Evolutionary conservation across 257 asterid genomes (phyloP).

Genomic region (Nicotiana otophora): DNA sequence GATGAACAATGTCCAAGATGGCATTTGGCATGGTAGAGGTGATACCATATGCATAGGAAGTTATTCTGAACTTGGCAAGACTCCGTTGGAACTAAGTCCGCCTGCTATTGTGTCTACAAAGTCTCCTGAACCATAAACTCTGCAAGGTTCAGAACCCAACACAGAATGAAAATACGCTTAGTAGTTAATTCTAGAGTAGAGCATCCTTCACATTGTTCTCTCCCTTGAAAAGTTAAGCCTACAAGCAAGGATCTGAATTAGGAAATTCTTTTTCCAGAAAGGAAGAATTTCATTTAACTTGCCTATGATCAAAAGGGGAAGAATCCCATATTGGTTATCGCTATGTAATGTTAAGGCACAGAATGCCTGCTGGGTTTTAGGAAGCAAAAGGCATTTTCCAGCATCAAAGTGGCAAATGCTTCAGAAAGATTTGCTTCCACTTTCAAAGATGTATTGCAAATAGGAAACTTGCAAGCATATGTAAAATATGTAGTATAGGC

Average conservation of each 20-base stretch:
- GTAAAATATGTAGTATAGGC: neutral
- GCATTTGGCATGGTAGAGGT: conserved; percentile 96
- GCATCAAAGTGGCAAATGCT: conserved; percentile 5
- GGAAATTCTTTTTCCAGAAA: neutral
- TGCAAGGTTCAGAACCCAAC: neutral
- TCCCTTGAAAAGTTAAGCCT: neutral
- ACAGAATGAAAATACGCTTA: neutral
- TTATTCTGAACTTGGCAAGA: conserved; percentile 36
- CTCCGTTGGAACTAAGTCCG: conserved; percentile 30
- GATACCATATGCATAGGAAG: conserved; percentile 80
- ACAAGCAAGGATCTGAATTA: neutral
- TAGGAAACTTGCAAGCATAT: conserved; percentile 1
- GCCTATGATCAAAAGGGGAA: neutral
- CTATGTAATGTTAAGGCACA: conserved; percentile 1
- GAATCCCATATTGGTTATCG: neutral
- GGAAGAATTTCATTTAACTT: neutral
- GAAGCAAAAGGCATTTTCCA: conserved; percentile 3
- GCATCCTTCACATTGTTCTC: neutral
- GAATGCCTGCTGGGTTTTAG: neutral
- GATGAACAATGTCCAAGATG: conserved; percentile 94
- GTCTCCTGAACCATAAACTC: conserved; percentile 32
- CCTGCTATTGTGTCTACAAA: conserved; percentile 37
- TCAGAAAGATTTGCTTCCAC: conserved; percentile 3
- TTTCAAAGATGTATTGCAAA: neutral
- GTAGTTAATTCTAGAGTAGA: neutral